Conservation (phyloP, 306 rosid genomes). For the Prunus fruticosa region DNA sequence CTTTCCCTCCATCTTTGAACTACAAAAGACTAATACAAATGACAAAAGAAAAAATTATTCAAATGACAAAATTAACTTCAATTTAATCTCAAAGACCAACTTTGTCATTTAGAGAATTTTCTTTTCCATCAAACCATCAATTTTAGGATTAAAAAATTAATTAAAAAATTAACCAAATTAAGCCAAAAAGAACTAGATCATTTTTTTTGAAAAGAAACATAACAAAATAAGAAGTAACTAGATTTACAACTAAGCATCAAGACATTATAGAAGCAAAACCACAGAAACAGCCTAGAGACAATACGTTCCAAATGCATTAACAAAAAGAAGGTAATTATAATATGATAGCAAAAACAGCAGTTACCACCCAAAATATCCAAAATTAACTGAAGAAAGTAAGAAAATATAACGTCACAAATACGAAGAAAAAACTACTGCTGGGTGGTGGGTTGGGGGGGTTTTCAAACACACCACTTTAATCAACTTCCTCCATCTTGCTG, state of each 20-base stretch:
- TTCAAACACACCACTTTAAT: conserved; percentile 26
- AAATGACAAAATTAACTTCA: no score
- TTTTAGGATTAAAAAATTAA: no score
- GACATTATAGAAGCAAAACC: neutral
- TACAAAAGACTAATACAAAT: no score
- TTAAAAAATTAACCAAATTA: no score
- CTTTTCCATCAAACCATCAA: no score
- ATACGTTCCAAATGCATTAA: neutral
- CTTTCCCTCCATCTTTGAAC: no score
- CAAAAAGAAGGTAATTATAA: neutral
- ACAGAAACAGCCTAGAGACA: neutral
- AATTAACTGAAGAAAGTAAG: neutral
- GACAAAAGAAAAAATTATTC: no score
- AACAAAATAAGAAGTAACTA: neutral
- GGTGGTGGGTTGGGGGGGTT: neutral
- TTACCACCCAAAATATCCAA: neutral
- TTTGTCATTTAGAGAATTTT: no score
- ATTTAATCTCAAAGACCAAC: no score
- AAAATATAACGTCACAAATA: neutral
- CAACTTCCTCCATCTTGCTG: conserved; percentile 98
- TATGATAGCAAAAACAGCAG: neutral
- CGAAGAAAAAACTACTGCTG: neutral
- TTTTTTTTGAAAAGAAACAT: neutral
- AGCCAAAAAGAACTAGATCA: neutral
- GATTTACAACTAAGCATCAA: neutral